Evolutionary conservation across 208 protist species (phyloP).

Genomic region (Leishmania guyanensis): DNA sequence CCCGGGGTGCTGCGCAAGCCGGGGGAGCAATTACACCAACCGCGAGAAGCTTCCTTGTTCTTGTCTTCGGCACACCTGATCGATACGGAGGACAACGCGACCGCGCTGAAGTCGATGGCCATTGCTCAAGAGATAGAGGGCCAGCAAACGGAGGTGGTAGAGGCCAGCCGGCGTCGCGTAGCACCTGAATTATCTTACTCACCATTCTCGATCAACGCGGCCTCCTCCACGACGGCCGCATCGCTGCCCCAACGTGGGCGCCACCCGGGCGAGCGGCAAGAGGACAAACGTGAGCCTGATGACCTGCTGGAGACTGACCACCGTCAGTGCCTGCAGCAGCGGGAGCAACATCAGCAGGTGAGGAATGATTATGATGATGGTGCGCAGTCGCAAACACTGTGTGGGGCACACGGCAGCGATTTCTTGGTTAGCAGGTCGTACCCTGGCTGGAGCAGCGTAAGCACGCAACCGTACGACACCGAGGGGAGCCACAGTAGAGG

Average conservation of each 20-base stretch:
- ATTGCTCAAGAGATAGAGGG: background rate
- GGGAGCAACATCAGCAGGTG: background rate
- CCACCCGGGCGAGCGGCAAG: background rate
- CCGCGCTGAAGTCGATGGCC: background rate
- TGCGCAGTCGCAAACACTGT: background rate
- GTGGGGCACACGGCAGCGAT: background rate
- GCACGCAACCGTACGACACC: slow-evolving; percentile 5
- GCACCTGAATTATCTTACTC: background rate
- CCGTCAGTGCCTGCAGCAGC: background rate
- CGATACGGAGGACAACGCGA: background rate
- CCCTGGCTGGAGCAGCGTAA: slow-evolving; percentile 1
- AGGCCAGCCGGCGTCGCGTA: background rate
- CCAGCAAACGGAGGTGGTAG: background rate
- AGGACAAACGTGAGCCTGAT: background rate
- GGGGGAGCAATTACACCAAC: background rate
- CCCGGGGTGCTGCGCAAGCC: background rate
- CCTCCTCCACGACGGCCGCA: background rate
- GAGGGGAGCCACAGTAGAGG: background rate
- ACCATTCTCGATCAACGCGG: background rate
- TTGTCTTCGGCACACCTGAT: background rate
- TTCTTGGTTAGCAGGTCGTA: background rate
- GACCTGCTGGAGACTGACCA: slow-evolving; percentile 1
- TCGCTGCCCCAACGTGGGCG: background rate
- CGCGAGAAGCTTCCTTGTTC: background rate
- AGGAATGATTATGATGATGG: background rate